A percentile compares a stretch with the other conserved stretches of the same genome.
Conservation (phyloP, 2,329 filamentous ascomycete species). For the Penicillium corylophilum region DNA sequence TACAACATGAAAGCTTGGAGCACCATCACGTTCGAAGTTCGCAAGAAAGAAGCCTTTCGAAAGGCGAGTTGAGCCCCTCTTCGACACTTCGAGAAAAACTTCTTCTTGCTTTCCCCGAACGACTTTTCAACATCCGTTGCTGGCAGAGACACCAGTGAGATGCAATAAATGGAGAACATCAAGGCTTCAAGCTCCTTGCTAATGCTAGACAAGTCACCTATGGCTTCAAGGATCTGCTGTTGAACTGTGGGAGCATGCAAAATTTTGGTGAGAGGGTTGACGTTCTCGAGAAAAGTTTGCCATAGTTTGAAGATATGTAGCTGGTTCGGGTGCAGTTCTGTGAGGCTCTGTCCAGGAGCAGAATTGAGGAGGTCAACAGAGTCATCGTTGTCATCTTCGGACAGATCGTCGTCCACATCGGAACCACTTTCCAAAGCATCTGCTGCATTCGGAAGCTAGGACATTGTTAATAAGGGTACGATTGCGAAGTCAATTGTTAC, state of each 20-base stretch:
- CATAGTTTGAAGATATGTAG: conserved; percentile 27
- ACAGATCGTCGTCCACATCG: conserved; percentile 9
- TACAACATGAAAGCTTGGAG: conserved; percentile 50
- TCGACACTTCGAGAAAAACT: conserved; percentile 15
- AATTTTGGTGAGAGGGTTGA: conserved; percentile 71
- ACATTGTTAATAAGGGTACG: neutral
- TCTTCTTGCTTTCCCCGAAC: conserved; percentile 22
- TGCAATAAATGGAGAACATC: conserved; percentile 66
- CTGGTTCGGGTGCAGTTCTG: conserved; percentile 18
- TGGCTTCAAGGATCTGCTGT: conserved; percentile 26
- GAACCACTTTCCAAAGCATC: conserved; percentile 16
- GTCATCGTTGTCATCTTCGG: conserved; percentile 12
- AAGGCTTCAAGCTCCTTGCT: conserved; percentile 54
- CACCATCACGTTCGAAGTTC: conserved; percentile 46
- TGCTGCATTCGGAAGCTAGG: conserved; percentile 21
- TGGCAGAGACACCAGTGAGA: conserved; percentile 41
- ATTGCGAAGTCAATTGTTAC: neutral
- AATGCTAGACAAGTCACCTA: conserved; percentile 15
- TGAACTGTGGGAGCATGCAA: conserved; percentile 61
- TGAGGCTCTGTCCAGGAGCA: neutral
- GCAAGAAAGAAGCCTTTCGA: conserved; percentile 34
- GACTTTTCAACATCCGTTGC: conserved; percentile 17
- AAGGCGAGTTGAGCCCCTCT: conserved; percentile 20
- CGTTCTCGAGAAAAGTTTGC: conserved; percentile 28
- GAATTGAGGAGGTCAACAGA: conserved; percentile 12